Evolutionary conservation across 306 rosid species (phyloP).

Genomic region (Trifolium fragiferum): DNA sequence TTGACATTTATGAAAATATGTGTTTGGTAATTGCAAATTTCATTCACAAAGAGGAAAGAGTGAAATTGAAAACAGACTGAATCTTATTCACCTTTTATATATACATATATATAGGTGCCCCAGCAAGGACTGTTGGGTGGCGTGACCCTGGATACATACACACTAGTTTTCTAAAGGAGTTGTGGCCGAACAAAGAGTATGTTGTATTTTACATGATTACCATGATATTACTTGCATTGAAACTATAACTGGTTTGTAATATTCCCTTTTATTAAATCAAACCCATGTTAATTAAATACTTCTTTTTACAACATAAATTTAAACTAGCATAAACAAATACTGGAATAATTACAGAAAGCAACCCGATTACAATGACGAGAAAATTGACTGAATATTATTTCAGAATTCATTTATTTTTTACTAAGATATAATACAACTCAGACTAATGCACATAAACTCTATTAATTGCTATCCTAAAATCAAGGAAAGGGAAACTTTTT

Average conservation of each 20-base stretch:
- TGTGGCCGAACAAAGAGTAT: conserved; percentile 88
- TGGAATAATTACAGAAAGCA: conserved; percentile 14
- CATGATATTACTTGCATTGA: conserved; percentile 29
- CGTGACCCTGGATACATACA: conserved; percentile 92
- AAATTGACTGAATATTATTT: neutral
- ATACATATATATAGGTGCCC: conserved; percentile 67
- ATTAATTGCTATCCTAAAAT: too few species aligned
- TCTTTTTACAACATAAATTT: neutral
- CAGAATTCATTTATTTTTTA: neutral
- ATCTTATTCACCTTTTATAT: conserved; percentile 25
- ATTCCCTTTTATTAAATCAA: conserved; percentile 6
- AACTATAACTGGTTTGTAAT: conserved; percentile 20
- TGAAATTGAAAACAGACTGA: conserved; percentile 5
- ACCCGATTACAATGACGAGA: neutral
- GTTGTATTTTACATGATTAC: conserved; percentile 33
- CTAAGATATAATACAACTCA: neutral
- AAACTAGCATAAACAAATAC: conserved; percentile 12
- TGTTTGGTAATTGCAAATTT: conserved; percentile 9
- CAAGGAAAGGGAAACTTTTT: neutral
- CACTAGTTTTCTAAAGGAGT: conserved; percentile 77
- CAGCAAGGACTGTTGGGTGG: conserved; percentile 95
- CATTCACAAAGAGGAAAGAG: conserved; percentile 3
- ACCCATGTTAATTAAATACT: conserved; percentile 6
- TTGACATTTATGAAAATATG: conserved; percentile 22
- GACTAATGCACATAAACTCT: too few species aligned